Evolutionary conservation across 257 asterid genomes (phyloP).

Genomic region (Primulina eburnea): DNA sequence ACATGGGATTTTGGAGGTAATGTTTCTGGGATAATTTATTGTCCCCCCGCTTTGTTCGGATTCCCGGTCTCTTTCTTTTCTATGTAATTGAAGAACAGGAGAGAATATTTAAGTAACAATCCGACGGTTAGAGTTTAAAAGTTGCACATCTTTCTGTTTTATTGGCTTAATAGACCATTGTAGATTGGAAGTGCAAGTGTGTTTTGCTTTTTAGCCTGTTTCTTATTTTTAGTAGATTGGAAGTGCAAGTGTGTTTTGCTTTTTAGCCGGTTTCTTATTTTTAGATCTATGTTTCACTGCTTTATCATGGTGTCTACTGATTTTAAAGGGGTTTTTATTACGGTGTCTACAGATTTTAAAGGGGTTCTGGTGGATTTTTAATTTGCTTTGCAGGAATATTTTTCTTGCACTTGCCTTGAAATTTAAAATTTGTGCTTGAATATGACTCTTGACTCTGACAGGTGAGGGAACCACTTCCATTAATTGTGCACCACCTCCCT

Average conservation of each 20-base stretch:
- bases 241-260: not conserved
- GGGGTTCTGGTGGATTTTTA: too few species aligned
- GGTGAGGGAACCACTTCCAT: constrained; percentile 90
- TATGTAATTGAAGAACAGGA: not conserved
- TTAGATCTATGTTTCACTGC: too few species aligned
- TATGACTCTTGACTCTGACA: constrained; percentile 41
- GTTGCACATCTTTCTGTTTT: not conserved
- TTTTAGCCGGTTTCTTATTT: too few species aligned
- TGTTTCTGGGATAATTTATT: too few species aligned
- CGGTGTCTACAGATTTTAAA: too few species aligned
- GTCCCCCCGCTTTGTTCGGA: too few species aligned
- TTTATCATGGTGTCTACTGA: too few species aligned
- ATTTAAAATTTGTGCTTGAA: constrained; percentile 19
- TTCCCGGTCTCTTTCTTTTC: too few species aligned
- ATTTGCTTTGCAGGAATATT: too few species aligned
- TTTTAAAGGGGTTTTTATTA: too few species aligned
- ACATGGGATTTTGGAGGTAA: not conserved
- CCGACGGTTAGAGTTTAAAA: not conserved
- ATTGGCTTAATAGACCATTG: not conserved
- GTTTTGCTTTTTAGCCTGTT: too few species aligned
- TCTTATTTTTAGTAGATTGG: too few species aligned
- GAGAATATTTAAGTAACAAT: not conserved
- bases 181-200: not conserved
- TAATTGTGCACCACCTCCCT: constrained; percentile 94
- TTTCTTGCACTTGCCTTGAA: constrained; percentile 3